Evolutionary conservation across 805 yeast genomes (phyloP), one percentile per base, ranked within the genome.

Genomic region (Metschnikowia colocasiae): DNA sequence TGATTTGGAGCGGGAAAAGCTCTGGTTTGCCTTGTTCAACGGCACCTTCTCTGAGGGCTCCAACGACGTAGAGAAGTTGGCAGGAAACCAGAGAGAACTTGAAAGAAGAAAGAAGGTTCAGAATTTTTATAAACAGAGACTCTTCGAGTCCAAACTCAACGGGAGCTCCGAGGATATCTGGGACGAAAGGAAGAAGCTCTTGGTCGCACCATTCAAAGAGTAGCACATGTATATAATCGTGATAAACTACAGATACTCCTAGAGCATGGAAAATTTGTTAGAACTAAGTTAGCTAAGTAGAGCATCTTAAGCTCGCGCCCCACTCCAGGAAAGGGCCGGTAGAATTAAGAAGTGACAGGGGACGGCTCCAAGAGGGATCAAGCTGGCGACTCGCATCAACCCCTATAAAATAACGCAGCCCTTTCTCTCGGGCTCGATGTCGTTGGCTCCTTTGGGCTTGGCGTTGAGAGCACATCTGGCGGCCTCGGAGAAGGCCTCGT

Each of bases 401-500:
- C 15, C n/a, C 30, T 59, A 72, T 72, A 72, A 65, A 35, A 72
- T 55, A 34, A 67, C 61, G 58, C 77, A 72, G 30, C 68, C 57
- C 57, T 69, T 70, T 50, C 64, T 64, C 44, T 70, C 73, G 19
- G 67, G 68, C 52, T 69, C 74, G 45, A 74, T 76, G 46, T 75
- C 78, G 52, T 71, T 70, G 43, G 80, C 81, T 46, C 91, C 92
- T 69, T 83, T 87, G 43, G 95, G 87, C 61, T 81, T 87, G 12
- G 96, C 96, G 52, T 87, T 84, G 56, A 92, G 75, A 2, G 97
- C 98, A 61, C 96, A 91, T 65, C 99, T 83, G 6, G 98, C 97
- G 37, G 98, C 99, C 69, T 94, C 99, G 0, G 97, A 90, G 64
- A 94, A 94, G 8, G 97, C 98, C 71, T 94, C 99, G 62, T 95